phyloP scores from a whole-genome alignment of 208 protist species.

The Leishmania martiniquensis region DNA sequence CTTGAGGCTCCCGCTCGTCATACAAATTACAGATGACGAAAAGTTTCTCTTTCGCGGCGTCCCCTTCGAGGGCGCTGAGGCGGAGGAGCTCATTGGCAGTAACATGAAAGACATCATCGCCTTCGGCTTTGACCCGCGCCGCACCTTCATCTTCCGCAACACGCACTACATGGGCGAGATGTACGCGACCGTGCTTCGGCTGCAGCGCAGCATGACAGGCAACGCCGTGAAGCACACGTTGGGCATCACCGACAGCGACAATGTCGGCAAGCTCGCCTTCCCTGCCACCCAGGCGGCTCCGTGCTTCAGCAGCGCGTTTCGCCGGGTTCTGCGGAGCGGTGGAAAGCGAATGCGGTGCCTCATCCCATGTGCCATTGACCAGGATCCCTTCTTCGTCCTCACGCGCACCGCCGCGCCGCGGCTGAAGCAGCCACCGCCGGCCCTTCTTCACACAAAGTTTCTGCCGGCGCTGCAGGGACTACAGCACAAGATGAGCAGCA shows the following conservation, averaged over 20 bases:
- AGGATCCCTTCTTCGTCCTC: slow-evolving; percentile 99
- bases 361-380: slow-evolving; percentile 97
- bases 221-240: slow-evolving; percentile 95
- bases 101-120: slow-evolving; percentile 99
- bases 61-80: slow-evolving; percentile 78
- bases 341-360: slow-evolving; percentile 92
- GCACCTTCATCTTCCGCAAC: slow-evolving; percentile 99
- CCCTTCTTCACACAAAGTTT: slow-evolving; percentile 97
- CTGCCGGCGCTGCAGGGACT: slow-evolving; percentile 97
- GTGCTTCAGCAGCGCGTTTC: slow-evolving; percentile 95
- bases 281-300: slow-evolving; percentile 98
- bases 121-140: slow-evolving; percentile 97
- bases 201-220: slow-evolving; percentile 93
- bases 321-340: slow-evolving; percentile 82
- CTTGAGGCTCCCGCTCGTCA: slow-evolving; percentile 97
- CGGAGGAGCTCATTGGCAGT: slow-evolving; percentile 79
- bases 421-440: slow-evolving; percentile 93
- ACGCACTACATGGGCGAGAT: slow-evolving; percentile 97
- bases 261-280: slow-evolving; percentile 96
- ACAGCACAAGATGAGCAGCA: slow-evolving; percentile 98
- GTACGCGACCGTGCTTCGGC: slow-evolving; percentile 95
- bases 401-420: slow-evolving; percentile 95
- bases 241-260: slow-evolving; percentile 91
- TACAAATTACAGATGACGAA: slow-evolving; percentile 99
- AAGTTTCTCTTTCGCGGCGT: slow-evolving; percentile 99